Percentiles rank a stretch among this genome's conserved stretches.
phyloP scores from a whole-genome alignment of 139 green algal genomes.

The Bryopsis sp. region DNA sequence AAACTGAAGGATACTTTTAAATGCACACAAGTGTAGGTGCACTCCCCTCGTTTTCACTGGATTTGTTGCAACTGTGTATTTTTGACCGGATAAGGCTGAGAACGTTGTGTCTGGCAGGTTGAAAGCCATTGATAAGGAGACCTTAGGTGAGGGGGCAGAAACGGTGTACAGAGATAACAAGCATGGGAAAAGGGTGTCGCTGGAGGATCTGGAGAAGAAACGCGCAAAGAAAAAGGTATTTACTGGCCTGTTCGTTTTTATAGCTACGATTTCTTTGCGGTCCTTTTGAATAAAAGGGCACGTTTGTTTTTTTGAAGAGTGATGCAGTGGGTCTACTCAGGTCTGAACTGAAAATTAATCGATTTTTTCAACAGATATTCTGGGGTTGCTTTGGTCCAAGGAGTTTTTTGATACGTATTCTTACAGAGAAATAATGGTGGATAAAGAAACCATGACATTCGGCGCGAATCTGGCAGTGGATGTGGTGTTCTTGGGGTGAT shows the following conservation, averaged over 20 bases:
- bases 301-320: not conserved
- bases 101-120: constrained; percentile 13
- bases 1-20: not conserved
- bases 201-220: constrained; percentile 32
- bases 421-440: no score
- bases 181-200: constrained; percentile 38
- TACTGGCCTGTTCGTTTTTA: not conserved
- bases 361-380: not conserved
- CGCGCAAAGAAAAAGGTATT: not conserved
- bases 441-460: not conserved
- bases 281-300: not conserved
- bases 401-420: not conserved
- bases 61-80: not conserved
- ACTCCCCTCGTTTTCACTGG: not conserved
- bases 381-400: not conserved
- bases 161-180: constrained; percentile 70
- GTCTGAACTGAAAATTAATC: not conserved
- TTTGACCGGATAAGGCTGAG: not conserved
- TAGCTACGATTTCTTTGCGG: not conserved
- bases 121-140: not conserved
- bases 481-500: not conserved
- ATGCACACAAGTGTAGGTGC: no score
- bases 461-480: not conserved
- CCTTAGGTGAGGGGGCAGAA: constrained; percentile 26
- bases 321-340: not conserved